These are phyloP conservation scores for Didymella pinodella DNA, from an alignment of 2,329 filamentous ascomycete species.

Conservation along the genomic window DNA sequence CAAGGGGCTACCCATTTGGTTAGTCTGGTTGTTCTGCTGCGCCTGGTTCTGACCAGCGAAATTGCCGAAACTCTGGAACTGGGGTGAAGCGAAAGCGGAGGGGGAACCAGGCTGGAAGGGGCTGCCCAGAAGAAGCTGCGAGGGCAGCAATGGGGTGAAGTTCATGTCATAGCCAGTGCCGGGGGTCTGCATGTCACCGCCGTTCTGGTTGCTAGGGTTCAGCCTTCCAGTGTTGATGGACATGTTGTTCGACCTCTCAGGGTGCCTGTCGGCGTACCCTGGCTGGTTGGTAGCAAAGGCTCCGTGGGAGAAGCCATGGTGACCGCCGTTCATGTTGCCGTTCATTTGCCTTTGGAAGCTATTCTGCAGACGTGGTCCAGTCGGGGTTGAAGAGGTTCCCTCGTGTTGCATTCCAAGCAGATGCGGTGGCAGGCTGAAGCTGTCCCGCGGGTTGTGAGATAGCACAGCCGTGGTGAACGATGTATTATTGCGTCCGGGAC, in stretches of 20 bases:
- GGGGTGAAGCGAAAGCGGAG: slow-evolving; percentile 85
- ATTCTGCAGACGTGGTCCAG: slow-evolving; percentile 65
- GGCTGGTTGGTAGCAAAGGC: slow-evolving; percentile 85
- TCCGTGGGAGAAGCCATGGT: slow-evolving; percentile 91
- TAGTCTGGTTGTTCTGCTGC: slow-evolving; percentile 65
- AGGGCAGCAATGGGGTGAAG: slow-evolving; percentile 94
- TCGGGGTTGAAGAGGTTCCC: slow-evolving; percentile 66
- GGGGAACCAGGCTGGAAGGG: slow-evolving; percentile 96
- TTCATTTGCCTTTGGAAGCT: slow-evolving; percentile 74
- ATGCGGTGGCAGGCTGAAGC: slow-evolving; percentile 81
- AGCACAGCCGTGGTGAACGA: slow-evolving; percentile 79
- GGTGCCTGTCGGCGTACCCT: slow-evolving; percentile 86
- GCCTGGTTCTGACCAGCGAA: slow-evolving; percentile 68
- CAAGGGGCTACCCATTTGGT: slow-evolving; percentile 75
- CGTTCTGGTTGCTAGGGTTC: slow-evolving; percentile 62
- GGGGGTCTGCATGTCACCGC: slow-evolving; percentile 81
- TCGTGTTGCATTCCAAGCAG: slow-evolving; percentile 91
- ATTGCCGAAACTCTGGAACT: slow-evolving; percentile 84
- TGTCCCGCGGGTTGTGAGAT: slow-evolving; percentile 81
- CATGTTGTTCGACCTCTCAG: slow-evolving; percentile 84
- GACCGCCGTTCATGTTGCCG: slow-evolving; percentile 66
- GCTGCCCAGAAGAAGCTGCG: slow-evolving; percentile 91
- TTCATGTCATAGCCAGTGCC: slow-evolving; percentile 96
- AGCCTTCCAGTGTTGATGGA: slow-evolving; percentile 87
- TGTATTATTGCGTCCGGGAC: slow-evolving; percentile 66